These are phyloP conservation scores for Gillenia trifoliata DNA, from an alignment of 306 rosid species.

Conservation along the genomic window DNA sequence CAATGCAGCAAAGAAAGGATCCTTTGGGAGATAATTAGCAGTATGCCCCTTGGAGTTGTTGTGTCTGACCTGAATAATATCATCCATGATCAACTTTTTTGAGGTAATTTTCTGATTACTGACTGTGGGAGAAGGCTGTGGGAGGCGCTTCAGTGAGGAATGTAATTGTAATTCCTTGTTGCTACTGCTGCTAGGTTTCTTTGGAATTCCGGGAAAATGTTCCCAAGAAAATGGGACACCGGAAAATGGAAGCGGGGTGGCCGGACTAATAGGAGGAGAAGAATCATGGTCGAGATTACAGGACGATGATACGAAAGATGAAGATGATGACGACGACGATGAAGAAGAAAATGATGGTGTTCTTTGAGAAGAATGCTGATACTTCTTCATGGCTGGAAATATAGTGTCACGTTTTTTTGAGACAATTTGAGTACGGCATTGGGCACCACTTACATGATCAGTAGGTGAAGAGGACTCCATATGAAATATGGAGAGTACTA, in stretches of 20 bases:
- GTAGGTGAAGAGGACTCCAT: conserved; percentile 51
- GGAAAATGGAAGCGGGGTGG: conserved; percentile 50
- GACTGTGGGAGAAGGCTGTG: conserved; percentile 55
- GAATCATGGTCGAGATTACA: conserved; percentile 32
- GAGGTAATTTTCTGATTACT: conserved; percentile 20
- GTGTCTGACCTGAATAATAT: conserved; percentile 14
- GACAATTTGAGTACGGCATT: conserved; percentile 14
- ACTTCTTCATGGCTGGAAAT: conserved; percentile 20
- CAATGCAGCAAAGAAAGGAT: conserved; percentile 85
- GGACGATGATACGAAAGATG: conserved; percentile 37
- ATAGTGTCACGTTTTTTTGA: conserved; percentile 30
- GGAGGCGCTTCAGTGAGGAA: conserved; percentile 44
- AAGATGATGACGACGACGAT: conserved; percentile 34
- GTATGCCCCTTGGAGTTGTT: conserved; percentile 15
- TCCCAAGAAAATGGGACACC: conserved; percentile 99
- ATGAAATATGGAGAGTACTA: background rate
- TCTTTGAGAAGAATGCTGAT: conserved; percentile 33
- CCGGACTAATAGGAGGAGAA: conserved; percentile 37
- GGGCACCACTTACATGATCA: background rate
- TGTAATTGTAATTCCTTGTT: background rate
- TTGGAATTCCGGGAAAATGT: conserved; percentile 85
- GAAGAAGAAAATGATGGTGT: conserved; percentile 52
- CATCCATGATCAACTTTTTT: conserved; percentile 30
- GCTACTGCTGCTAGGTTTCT: conserved; percentile 49
- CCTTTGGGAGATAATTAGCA: conserved; percentile 13